phyloP scores from a whole-genome alignment of 768 basidiomycete species.

The Fomitopsis serialis region DNA sequence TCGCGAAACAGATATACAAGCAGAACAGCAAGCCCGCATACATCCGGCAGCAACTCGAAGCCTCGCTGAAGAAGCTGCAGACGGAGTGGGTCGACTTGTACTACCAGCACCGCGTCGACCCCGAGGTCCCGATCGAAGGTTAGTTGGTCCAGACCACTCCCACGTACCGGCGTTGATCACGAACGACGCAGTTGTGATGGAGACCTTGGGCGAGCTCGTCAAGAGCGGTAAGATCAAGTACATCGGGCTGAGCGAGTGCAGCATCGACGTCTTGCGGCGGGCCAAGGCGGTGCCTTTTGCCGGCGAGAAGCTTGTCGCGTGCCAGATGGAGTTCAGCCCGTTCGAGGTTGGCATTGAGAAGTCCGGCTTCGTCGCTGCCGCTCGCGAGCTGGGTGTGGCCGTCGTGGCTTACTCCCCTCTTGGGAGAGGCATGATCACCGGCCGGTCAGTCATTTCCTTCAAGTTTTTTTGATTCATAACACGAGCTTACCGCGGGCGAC shows the following conservation, averaged over 20 bases:
- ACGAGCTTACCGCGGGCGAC: too few species aligned
- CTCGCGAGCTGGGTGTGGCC: conserved; percentile 37
- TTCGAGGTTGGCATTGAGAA: conserved; percentile 40
- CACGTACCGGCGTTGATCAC: not conserved
- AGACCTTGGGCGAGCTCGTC: not conserved
- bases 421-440: conserved; percentile 19
- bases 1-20: conserved; percentile 2
- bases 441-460: too few species aligned
- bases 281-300: conserved; percentile 27
- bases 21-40: conserved; percentile 37
- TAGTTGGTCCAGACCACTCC: conserved; percentile 8
- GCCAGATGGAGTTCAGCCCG: conserved; percentile 41
- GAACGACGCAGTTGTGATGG: not conserved
- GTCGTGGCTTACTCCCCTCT: conserved; percentile 41
- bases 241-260: conserved; percentile 16
- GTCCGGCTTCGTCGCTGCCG: conserved; percentile 32
- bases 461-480: too few species aligned
- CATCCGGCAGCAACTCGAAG: conserved; percentile 30
- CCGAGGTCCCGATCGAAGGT: conserved; percentile 19
- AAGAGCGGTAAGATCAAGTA: conserved; percentile 24
- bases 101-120: conserved; percentile 29
- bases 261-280: conserved; percentile 14
- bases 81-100: conserved; percentile 34
- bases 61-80: conserved; percentile 32
- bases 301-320: conserved; percentile 34